Conservation (phyloP, 2,329 filamentous ascomycete genomes). For the Nakataea oryzae region DNA sequence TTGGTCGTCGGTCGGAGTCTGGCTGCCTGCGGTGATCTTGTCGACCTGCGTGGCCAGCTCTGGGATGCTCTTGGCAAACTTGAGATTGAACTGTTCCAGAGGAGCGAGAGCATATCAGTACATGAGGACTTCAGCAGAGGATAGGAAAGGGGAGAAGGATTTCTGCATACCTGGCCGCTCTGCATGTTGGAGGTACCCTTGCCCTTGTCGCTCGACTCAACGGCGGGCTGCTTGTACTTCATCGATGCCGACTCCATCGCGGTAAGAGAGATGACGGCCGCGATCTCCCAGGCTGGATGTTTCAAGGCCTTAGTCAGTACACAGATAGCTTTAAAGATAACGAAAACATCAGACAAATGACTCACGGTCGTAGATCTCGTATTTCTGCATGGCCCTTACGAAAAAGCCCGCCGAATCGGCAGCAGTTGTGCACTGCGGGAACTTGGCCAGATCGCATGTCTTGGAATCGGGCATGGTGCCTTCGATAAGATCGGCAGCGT, state of each 20-base stretch:
- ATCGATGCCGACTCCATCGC: slow-evolving; percentile 62
- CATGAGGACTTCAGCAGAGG: too few relatives aligned
- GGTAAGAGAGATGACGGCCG: slow-evolving; percentile 60
- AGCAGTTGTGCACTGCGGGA: slow-evolving; percentile 55
- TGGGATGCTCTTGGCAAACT: slow-evolving; percentile 34
- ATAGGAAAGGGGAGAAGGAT: neutral
- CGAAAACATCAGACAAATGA: neutral
- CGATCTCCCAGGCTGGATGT: slow-evolving; percentile 41
- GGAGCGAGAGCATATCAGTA: slow-evolving; percentile 41
- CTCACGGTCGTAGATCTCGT: slow-evolving; percentile 34
- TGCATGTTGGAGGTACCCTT: slow-evolving; percentile 43
- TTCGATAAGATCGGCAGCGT: slow-evolving; percentile 29
- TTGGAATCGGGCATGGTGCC: slow-evolving; percentile 46
- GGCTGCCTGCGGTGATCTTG: slow-evolving; percentile 14
- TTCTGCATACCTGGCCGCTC: neutral
- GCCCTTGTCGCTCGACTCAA: slow-evolving; percentile 28
- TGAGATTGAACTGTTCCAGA: slow-evolving; percentile 43
- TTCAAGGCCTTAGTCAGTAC: neutral
- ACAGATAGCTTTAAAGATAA: neutral
- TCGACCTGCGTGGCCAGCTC: slow-evolving; percentile 19
- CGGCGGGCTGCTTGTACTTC: slow-evolving; percentile 58
- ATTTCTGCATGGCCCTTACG: slow-evolving; percentile 41
- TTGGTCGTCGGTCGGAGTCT: slow-evolving; percentile 19
- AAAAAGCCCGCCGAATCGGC: slow-evolving; percentile 48
- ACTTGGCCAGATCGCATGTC: slow-evolving; percentile 36